Percentiles rank a stretch among this genome's conserved stretches.
These are phyloP conservation scores for Triticum turgidum DNA, from an alignment of 176 grass and related monocot genomes.

Conservation along the genomic window DNA sequence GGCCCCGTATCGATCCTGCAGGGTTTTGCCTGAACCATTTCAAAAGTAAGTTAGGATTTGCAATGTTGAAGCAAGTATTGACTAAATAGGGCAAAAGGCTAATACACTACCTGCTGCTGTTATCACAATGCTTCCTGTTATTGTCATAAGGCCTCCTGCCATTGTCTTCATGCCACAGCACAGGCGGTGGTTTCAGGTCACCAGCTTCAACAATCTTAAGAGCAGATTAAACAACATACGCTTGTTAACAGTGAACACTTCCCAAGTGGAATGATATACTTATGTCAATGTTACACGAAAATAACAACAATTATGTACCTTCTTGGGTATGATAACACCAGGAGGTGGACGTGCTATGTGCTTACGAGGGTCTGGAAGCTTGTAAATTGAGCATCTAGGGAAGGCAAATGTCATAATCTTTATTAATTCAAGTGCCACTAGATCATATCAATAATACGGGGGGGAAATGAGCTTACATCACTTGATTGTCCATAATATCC, in stretches of 20 bases:
- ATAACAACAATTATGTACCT: conserved; percentile 49
- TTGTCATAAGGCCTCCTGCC: conserved; percentile 69
- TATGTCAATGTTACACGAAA: not conserved
- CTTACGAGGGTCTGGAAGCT: conserved; percentile 88
- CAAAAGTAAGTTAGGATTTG: conserved; percentile 10
- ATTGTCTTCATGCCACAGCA: conserved; percentile 94
- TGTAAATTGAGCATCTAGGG: conserved; percentile 84
- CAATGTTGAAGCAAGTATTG: not conserved
- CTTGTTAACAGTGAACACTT: not conserved
- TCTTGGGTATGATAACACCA: conserved; percentile 92
- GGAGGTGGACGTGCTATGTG: conserved; percentile 71
- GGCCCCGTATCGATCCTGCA: conserved; percentile 66
- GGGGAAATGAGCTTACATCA: conserved; percentile 67
- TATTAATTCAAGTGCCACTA: conserved; percentile 17
- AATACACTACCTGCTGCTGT: conserved; percentile 45
- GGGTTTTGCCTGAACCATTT: conserved; percentile 71
- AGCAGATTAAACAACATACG: conserved; percentile 28
- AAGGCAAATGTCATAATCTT: conserved; percentile 28
- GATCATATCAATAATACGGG: conserved; percentile 19
- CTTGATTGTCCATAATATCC: conserved; percentile 97
- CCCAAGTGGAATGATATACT: not conserved
- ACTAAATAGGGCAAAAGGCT: not conserved
- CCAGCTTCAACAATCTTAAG: conserved; percentile 66
- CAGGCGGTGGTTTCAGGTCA: conserved; percentile 92
- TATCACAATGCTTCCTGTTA: conserved; percentile 55